phyloP scores from a whole-genome alignment of 768 basidiomycete species.

The Pulveroboletus sp. region DNA sequence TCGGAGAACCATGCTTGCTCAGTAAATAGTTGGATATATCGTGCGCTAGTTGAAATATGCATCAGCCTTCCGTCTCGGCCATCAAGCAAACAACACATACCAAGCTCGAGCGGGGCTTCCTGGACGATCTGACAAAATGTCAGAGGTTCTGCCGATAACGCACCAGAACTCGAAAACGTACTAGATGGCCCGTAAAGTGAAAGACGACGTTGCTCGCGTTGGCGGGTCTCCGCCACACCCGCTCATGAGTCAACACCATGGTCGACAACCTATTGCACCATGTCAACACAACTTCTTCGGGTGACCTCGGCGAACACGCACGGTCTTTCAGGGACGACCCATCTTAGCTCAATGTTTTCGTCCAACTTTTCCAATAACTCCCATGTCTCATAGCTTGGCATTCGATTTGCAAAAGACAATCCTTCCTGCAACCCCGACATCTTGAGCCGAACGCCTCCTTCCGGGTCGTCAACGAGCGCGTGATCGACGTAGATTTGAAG shows the following conservation, averaged over 20 bases:
- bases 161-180: slow-evolving; percentile 12
- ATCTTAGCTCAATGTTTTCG: slow-evolving; percentile 24
- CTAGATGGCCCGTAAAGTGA: slow-evolving; percentile 27
- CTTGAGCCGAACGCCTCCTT: slow-evolving; percentile 53
- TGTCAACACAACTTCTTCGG: too few relatives aligned
- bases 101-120: slow-evolving; percentile 29
- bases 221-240: slow-evolving; percentile 30
- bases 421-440: slow-evolving; percentile 66
- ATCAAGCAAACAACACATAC: slow-evolving; percentile 19
- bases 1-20: slow-evolving; percentile 7
- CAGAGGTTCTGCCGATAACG: not conserved
- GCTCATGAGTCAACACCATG: slow-evolving; percentile 11
- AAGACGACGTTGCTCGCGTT: slow-evolving; percentile 30
- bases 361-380: slow-evolving; percentile 26
- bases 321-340: slow-evolving; percentile 26
- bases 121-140: slow-evolving; percentile 22
- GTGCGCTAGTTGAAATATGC: slow-evolving; percentile 12
- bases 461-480: slow-evolving; percentile 38
- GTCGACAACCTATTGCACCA: slow-evolving; percentile 15
- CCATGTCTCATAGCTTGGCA: slow-evolving; percentile 24
- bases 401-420: slow-evolving; percentile 50
- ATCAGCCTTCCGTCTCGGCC: not conserved
- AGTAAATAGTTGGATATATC: slow-evolving; percentile 27
- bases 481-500: slow-evolving; percentile 59
- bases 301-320: too few relatives aligned